Percentiles rank a stretch among this genome's conserved stretches.
These are phyloP conservation scores for Akanthomyces uredinophilus DNA, from an alignment of 2,329 filamentous ascomycete genomes.

Conservation along the genomic window DNA sequence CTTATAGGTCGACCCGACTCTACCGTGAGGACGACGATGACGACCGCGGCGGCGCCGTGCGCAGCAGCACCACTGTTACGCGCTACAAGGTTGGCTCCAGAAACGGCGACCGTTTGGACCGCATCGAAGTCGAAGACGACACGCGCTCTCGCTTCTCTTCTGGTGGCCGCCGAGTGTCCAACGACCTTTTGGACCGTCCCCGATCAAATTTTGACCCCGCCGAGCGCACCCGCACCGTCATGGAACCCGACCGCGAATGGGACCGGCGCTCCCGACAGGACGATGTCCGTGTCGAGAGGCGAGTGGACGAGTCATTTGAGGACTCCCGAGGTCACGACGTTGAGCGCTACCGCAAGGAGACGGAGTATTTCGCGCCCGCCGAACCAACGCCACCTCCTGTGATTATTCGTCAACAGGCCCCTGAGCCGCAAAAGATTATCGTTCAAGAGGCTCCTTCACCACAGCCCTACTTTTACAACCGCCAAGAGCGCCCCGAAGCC, in stretches of 20 bases:
- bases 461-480: conserved; percentile 45
- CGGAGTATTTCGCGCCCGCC: conserved; percentile 54
- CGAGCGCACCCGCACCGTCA: conserved; percentile 33
- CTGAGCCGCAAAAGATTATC: conserved; percentile 55
- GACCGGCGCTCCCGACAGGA: conserved; percentile 38
- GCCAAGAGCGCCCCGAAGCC: conserved; percentile 40
- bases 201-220: conserved; percentile 45
- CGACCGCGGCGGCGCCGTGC: conserved; percentile 32
- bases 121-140: conserved; percentile 42
- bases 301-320: conserved; percentile 45
- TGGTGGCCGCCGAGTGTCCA: conserved; percentile 32
- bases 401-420: conserved; percentile 50
- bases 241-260: conserved; percentile 40
- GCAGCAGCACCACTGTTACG: conserved; percentile 42
- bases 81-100: conserved; percentile 45
- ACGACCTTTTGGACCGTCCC: conserved; percentile 41
- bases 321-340: conserved; percentile 44
- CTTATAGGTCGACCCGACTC: conserved; percentile 28
- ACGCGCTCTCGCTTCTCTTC: conserved; percentile 39
- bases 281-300: conserved; percentile 49
- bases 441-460: conserved; percentile 52
- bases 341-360: conserved; percentile 57
- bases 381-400: conserved; percentile 47
- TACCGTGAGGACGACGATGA: conserved; percentile 37
- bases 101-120: conserved; percentile 37